Evolutionary conservation across 2,329 filamentous ascomycete genomes (phyloP).

Genomic region (Trichoderma gracile): DNA sequence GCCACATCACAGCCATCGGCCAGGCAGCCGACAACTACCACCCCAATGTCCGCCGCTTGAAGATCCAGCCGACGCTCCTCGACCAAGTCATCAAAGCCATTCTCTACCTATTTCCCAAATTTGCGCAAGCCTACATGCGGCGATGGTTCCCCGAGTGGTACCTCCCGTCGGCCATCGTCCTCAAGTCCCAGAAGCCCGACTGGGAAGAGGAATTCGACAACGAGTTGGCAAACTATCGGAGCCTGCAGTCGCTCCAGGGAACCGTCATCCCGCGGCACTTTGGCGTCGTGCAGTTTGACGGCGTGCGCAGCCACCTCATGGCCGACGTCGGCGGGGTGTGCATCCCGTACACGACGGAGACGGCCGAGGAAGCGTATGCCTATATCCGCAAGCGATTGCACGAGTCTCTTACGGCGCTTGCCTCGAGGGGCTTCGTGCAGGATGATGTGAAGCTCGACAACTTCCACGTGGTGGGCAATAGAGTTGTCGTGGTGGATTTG

Average conservation of each 20-base stretch:
- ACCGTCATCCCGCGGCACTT: slow-evolving; percentile 31
- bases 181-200: slow-evolving; percentile 30
- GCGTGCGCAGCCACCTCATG: slow-evolving; percentile 31
- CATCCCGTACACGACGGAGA: slow-evolving; percentile 30
- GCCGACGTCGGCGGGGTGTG: slow-evolving; percentile 32
- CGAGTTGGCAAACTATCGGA: slow-evolving; percentile 31
- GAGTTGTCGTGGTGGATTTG: slow-evolving; percentile 31
- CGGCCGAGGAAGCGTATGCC: slow-evolving; percentile 26
- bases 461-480: slow-evolving; percentile 29
- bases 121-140: slow-evolving; percentile 21
- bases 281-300: slow-evolving; percentile 29
- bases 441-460: slow-evolving; percentile 32
- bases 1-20: slow-evolving; percentile 26
- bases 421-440: slow-evolving; percentile 27
- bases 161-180: slow-evolving; percentile 28
- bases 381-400: slow-evolving; percentile 34
- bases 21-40: slow-evolving; percentile 22
- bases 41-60: slow-evolving; percentile 30
- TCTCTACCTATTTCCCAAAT: slow-evolving; percentile 24
- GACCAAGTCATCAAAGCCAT: slow-evolving; percentile 19
- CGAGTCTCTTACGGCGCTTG: slow-evolving; percentile 32
- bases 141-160: slow-evolving; percentile 28
- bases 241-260: slow-evolving; percentile 31
- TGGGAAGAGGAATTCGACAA: slow-evolving; percentile 35
- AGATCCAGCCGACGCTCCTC: slow-evolving; percentile 19